Base-by-base conservation (phyloP, 371 early-diverging fungal species). In the Circinella minor region DNA sequence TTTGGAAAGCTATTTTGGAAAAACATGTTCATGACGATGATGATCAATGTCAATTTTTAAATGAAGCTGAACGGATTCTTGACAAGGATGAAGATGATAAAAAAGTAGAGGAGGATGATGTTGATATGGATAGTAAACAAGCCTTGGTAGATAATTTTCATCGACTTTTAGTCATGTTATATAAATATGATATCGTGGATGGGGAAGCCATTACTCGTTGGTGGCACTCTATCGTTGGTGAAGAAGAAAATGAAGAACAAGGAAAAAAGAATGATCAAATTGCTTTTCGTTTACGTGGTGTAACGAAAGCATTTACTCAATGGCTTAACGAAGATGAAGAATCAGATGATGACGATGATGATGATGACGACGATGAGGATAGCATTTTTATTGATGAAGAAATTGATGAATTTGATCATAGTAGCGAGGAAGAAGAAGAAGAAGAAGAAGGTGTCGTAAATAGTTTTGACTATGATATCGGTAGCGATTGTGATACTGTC, bases 1-100 rank as follows among this genome's bases (percentile, higher is more conserved):
- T 81, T 48, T 85, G 85, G 85, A 75, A 81, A 63, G 70, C 77
- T 13, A 73, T 85, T 17, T 61, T 85, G 17, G 77, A 77, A 55
- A 67, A 71, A 20, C 77, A 81, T 66, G 69, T 76, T 0, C 63
- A 71, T 5, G 75, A 75, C 15, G 76, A 81, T 20, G 72, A 75
- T 2, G 73, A 73, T 36, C 78, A 79, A 55, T 43, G 65, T 20
- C 69, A 67, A 7, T 74, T 85, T 18, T 65, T 85, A 8, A 67
- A 78, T 27, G 67, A 71, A 20, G 74, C 78, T 10, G 85, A 85
- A 60, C 43, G 57, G 36, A 13, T 36, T 66, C 36, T 36, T 48
- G 15, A 55, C 60, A 9, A 51, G 4, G 15, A 51, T 5, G 5
- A 51, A 51, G 15, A 55, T 55, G 8, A 51, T 3, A 7, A 51